Evolutionary conservation across 108 stramenopile species (phyloP).

Genomic region (Stephanodiscus minutulus): DNA sequence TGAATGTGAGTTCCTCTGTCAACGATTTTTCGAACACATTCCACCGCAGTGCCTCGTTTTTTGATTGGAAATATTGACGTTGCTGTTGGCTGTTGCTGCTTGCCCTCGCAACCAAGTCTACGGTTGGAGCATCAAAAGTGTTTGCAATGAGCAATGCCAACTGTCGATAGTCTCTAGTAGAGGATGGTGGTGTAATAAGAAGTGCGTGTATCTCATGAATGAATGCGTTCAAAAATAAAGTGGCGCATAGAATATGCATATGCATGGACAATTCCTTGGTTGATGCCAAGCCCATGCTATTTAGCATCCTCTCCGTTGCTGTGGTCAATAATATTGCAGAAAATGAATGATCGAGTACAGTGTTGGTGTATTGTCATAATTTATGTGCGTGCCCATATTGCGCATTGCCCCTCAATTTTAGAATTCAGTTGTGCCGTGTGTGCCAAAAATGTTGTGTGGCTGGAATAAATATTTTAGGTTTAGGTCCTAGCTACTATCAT

Average conservation of each 20-base stretch:
- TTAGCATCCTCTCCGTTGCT: too few relatives aligned
- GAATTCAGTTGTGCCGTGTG: too few relatives aligned
- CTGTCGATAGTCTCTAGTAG: constrained; percentile 33
- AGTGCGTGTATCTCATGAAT: constrained; percentile 3
- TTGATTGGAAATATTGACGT: not conserved
- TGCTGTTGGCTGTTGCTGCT: not conserved
- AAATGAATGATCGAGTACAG: too few relatives aligned
- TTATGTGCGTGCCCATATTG: too few relatives aligned
- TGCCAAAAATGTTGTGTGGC: too few relatives aligned
- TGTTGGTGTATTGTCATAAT: too few relatives aligned
- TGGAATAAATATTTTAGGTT: too few relatives aligned
- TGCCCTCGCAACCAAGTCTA: not conserved
- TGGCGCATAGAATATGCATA: not conserved
- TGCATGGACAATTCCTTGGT: not conserved
- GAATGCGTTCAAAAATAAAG: not conserved
- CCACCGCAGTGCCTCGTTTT: constrained; percentile 34
- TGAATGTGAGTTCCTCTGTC: constrained; percentile 50
- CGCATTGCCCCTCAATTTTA: too few relatives aligned
- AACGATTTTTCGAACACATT: constrained; percentile 37
- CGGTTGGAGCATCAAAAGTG: constrained; percentile 43
- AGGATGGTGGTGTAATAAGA: constrained; percentile 37
- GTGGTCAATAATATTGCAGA: not conserved
- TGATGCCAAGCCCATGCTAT: not conserved
- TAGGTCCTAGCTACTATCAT: too few relatives aligned
- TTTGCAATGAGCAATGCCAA: constrained; percentile 36